Conservation (phyloP, 1,284 basidiomycete genomes). For the Ganoderma lingzhi region DNA sequence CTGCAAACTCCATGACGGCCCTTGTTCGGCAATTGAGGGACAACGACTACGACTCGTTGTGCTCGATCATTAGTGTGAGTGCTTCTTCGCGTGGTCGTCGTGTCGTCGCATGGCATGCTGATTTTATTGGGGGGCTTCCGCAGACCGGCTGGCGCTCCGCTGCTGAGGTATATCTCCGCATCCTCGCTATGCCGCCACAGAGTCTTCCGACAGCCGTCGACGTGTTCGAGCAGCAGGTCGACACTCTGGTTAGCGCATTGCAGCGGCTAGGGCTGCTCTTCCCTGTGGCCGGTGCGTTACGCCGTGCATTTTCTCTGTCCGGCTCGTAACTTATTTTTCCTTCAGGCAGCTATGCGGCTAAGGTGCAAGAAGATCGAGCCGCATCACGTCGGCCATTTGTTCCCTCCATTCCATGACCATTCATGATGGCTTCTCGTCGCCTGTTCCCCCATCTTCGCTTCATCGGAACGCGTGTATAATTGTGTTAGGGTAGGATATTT, state of each 20-base stretch:
- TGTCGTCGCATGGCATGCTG: slow-evolving; percentile 9
- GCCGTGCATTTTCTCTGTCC: slow-evolving; percentile 10
- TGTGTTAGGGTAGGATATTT: not conserved
- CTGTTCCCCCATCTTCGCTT: not conserved
- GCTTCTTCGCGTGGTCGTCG: not conserved
- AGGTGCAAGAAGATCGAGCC: slow-evolving; percentile 27
- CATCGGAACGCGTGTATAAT: not conserved
- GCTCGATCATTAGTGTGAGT: slow-evolving; percentile 57
- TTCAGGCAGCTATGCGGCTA: slow-evolving; percentile 29
- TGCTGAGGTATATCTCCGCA: slow-evolving; percentile 49
- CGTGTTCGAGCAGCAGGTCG: slow-evolving; percentile 43
- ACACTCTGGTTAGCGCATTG: slow-evolving; percentile 44
- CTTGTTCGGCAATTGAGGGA: slow-evolving; percentile 56
- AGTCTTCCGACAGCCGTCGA: slow-evolving; percentile 34
- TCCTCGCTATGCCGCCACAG: slow-evolving; percentile 36
- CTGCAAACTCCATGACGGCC: slow-evolving; percentile 52
- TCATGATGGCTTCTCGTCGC: not conserved
- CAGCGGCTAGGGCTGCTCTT: slow-evolving; percentile 45
- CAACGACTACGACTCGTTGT: slow-evolving; percentile 58
- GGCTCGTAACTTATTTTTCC: not conserved
- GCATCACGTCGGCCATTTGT: slow-evolving; percentile 12
- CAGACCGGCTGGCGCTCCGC: slow-evolving; percentile 52
- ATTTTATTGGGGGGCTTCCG: slow-evolving; percentile 9
- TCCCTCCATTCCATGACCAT: slow-evolving; percentile 14
- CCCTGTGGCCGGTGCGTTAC: slow-evolving; percentile 29